Percentiles rank a stretch among this genome's conserved stretches.
Evolutionary conservation across 2,329 filamentous ascomycete species (phyloP).

Genomic region (Tolypocladium capitatum): DNA sequence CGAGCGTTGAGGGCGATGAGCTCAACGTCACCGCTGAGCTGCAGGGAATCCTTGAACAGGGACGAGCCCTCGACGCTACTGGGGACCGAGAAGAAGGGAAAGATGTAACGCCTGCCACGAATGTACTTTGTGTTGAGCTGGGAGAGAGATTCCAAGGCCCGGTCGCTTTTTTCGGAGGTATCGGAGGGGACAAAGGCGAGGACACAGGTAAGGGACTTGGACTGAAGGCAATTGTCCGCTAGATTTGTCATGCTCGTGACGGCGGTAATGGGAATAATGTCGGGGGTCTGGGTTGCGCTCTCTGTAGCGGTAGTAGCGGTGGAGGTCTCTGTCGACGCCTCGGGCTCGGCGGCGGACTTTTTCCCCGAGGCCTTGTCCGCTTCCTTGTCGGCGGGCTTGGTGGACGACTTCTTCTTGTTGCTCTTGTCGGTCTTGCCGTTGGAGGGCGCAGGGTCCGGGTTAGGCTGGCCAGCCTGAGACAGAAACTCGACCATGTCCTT

Average conservation of each 20-base stretch:
- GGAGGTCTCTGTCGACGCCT: slow-evolving; percentile 10
- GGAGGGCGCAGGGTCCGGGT: slow-evolving; percentile 51
- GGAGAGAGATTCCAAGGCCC: slow-evolving; percentile 50
- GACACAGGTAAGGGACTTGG: slow-evolving; percentile 71
- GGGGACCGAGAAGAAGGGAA: slow-evolving; percentile 72
- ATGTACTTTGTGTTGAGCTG: slow-evolving; percentile 66
- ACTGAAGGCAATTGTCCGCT: slow-evolving; percentile 55
- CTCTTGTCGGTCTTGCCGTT: slow-evolving; percentile 23
- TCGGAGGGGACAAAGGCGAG: slow-evolving; percentile 55
- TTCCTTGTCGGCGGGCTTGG: slow-evolving; percentile 19
- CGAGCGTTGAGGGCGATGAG: slow-evolving; percentile 76
- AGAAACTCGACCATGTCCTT: slow-evolving; percentile 70
- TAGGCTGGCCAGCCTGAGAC: slow-evolving; percentile 63
- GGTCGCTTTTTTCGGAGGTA: slow-evolving; percentile 35
- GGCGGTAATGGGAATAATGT: slow-evolving; percentile 50
- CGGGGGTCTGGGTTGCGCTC: slow-evolving; percentile 8
- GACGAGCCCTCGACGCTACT: slow-evolving; percentile 23
- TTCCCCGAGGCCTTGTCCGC: slow-evolving; percentile 11
- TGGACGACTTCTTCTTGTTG: slow-evolving; percentile 22
- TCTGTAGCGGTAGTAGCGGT: slow-evolving; percentile 15
- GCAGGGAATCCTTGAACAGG: slow-evolving; percentile 39
- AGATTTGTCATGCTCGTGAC: slow-evolving; percentile 58
- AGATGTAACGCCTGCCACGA: slow-evolving; percentile 51
- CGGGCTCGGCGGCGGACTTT: slow-evolving; percentile 22
- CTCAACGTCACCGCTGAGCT: slow-evolving; percentile 48